Base-by-base conservation (phyloP, 352 stramenopile species). In the Phytophthora vignae region DNA sequence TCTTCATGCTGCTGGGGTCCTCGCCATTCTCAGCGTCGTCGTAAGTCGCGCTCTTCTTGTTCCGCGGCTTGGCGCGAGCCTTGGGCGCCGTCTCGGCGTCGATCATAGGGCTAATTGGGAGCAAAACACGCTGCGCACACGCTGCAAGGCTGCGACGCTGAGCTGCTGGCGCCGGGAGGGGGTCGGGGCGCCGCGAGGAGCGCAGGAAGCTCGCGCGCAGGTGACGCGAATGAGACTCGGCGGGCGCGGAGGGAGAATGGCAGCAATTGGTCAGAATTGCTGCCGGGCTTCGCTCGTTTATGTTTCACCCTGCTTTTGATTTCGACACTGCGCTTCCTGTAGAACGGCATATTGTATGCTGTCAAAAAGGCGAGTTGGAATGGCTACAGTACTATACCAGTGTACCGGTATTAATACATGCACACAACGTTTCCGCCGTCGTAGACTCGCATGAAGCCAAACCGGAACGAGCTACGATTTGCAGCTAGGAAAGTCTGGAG, bases 1-100 rank as follows among this genome's bases (percentile, higher is more conserved):
- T 84, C 52, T 83, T 80, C 48, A 72, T 63, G 54, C 69, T 73
- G 4, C 6, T 27, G 3, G 56, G 17, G 21, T 62, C 63, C 27
- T 76, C 75, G 4, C 33, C 49, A 8, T 68, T 67, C 14, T 71
- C 66, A 4, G 50, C 21, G 29, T 79, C 67, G 12, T 4, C 62
- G 17, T 64, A 60, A 12, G 44, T 36, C 53, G 70, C 49, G 52
- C 55, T 21, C 68, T 79, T 80, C 55, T 71, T 79, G 10, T 36
- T 21, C 11, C 75, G 71, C 44, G 62, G 59, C 55, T 74, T 77
- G 48, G 54, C 64, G 14, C 67, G 67, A 15, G 52, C 5, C 21
- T 77, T 79, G 33, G 40, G 22, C 29, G 27, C 21, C 49, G 48
- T 62, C 17, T 70, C 60, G 10, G 60, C 60, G 22, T 71, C 66